Evolutionary conservation across 192 early-diverging fungal species (phyloP), one percentile per base, ranked within the genome.

Genomic region (Entomortierella lignicola): DNA sequence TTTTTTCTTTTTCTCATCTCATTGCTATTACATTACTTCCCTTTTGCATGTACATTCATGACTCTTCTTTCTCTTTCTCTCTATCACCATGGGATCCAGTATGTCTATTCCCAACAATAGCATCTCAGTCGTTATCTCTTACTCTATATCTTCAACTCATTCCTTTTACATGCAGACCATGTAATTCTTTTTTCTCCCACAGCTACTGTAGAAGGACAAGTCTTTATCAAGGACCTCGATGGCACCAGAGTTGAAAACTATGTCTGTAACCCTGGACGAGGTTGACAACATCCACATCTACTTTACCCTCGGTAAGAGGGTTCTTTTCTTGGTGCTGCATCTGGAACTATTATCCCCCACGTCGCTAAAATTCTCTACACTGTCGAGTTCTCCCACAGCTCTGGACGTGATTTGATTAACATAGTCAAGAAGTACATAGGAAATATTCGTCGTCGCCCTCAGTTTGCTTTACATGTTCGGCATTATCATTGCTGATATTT

Each of bases 361-460:
- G 98, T 99, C 59, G 96, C 98, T 42, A 97, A 98, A 84, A 91
- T 98, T 48, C 97, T 99, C 52, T 99, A 98, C 85, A 97, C 96
- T 41, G 98, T 99, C 74, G 98, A 99, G 82, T 99, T 99, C 88
- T 98, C 98, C 66, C 97, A 98, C 91, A 92, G 98, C 64, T 93
- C 96, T 27, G 98, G 98, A 32, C 96, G 98, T 85, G 98, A 99
- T 72, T 87, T 99, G 63, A 98, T 99, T 87, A 98, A 98, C 89
- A 95, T 98, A 91, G 98, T 97, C 85, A 99, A 99, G 92, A 99
- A 99, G 92, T 94, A 97, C 69, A 98, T 96, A 99, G 87, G 98
- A 99, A 85, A 96, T 97, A n/a, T n/a, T n/a, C n/a, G n/a, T 48
- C 97, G 97, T 84, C 94, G 98, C 87, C 98, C 98, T 61, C 94